Percentiles rank a stretch among this genome's conserved stretches.
Conservation (phyloP, 495 filamentous ascomycete species). For the Penicillium alfredii region DNA sequence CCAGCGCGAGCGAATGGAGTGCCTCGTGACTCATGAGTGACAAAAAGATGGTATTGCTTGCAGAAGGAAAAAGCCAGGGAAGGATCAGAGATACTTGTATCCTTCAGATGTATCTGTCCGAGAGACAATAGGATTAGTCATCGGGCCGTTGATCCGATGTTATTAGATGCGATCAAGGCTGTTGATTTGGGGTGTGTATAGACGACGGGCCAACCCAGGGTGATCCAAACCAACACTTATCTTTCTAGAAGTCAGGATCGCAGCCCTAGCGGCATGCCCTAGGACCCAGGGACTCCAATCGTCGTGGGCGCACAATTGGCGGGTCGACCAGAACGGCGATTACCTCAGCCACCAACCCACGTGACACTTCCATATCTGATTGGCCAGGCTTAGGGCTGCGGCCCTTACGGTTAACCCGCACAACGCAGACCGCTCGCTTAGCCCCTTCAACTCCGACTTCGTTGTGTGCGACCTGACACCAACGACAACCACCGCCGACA, state of each 20-base stretch:
- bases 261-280: constrained; percentile 25
- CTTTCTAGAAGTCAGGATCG: constrained; percentile 15
- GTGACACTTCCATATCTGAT: constrained; percentile 17
- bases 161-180: too few relatives aligned
- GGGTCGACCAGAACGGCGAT: too few relatives aligned
- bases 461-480: constrained; percentile 44
- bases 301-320: constrained; percentile 15
- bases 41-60: neutral
- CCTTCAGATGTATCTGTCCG: too few relatives aligned
- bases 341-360: too few relatives aligned
- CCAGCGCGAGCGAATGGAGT: constrained; percentile 7
- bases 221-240: too few relatives aligned
- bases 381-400: constrained; percentile 36
- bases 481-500: constrained; percentile 49
- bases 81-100: too few relatives aligned
- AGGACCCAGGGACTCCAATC: constrained; percentile 3
- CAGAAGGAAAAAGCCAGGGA: neutral
- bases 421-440: constrained; percentile 40
- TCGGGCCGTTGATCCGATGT: too few relatives aligned
- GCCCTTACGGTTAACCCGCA: constrained; percentile 36
- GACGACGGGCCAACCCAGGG: too few relatives aligned
- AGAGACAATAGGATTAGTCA: too few relatives aligned
- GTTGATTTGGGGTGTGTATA: too few relatives aligned
- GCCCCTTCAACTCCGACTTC: constrained; percentile 36
- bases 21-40: constrained; percentile 4